phyloP scores from a whole-genome alignment of 305 asterid genomes.

The Solanum hybrid region DNA sequence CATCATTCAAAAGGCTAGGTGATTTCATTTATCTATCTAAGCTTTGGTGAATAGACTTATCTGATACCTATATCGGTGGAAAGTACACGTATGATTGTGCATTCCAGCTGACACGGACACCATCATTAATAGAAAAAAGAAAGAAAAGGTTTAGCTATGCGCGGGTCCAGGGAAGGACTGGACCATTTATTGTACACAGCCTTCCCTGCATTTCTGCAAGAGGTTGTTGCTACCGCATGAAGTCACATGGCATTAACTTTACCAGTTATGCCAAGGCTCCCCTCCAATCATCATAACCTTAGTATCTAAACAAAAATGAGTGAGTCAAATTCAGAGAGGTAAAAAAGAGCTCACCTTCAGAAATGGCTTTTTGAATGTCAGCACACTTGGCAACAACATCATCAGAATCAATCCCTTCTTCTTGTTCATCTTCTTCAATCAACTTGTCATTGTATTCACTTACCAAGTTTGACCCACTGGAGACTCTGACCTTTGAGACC shows the following conservation, averaged over 20 bases:
- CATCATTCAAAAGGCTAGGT: neutral
- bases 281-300: neutral
- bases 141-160: neutral
- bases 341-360: constrained; percentile 14
- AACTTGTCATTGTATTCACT: constrained; percentile 24
- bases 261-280: neutral
- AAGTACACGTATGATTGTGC: neutral
- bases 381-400: constrained; percentile 27
- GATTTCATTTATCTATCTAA: neutral
- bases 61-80: neutral
- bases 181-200: neutral
- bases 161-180: neutral
- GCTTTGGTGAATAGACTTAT: neutral
- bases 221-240: neutral
- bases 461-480: constrained; percentile 15
- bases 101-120: neutral
- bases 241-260: neutral
- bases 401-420: constrained; percentile 31
- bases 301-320: neutral
- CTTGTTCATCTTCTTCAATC: constrained; percentile 22
- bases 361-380: constrained; percentile 35
- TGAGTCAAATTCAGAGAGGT: neutral
- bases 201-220: neutral
- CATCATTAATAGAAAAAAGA: neutral
- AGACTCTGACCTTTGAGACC: constrained; percentile 28